phyloP scores from a whole-genome alignment of 192 early-diverging fungal genomes.

The Coemansia erecta region DNA sequence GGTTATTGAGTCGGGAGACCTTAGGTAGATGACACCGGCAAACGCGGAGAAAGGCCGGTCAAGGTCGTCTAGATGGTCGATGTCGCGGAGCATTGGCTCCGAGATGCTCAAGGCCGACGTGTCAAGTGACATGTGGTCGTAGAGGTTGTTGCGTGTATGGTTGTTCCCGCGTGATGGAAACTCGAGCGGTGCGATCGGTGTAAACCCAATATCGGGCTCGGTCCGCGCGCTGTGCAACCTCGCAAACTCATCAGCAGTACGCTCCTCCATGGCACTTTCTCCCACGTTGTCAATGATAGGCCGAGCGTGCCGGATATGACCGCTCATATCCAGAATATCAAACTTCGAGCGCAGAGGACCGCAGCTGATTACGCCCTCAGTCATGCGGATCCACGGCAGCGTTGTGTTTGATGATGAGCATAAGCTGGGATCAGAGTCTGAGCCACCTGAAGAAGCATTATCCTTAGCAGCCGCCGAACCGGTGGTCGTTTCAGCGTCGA shows the following conservation, averaged over 20 bases:
- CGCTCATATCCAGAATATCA: slow-evolving; percentile 3
- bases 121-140: slow-evolving; percentile 16
- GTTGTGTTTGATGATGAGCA: background rate
- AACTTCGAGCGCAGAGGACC: slow-evolving; percentile 1
- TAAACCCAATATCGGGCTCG: slow-evolving; percentile 24
- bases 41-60: slow-evolving; percentile 35
- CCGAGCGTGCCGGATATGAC: background rate
- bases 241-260: slow-evolving; percentile 17
- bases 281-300: slow-evolving; percentile 29
- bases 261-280: slow-evolving; percentile 16
- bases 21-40: slow-evolving; percentile 36
- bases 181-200: slow-evolving; percentile 5
- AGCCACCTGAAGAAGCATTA: background rate
- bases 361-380: slow-evolving; percentile 5
- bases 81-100: slow-evolving; percentile 24
- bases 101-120: slow-evolving; percentile 11
- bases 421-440: background rate
- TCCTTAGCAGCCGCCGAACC: background rate
- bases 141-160: slow-evolving; percentile 13
- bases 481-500: background rate
- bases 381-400: slow-evolving; percentile 29
- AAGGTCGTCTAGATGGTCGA: slow-evolving; percentile 42
- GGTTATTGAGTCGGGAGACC: slow-evolving; percentile 35
- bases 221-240: slow-evolving; percentile 12
- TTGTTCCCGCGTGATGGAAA: slow-evolving; percentile 16